A percentile compares a stretch with the other conserved stretches of the same genome.
These are phyloP conservation scores for Chlorella sp. DNA, from an alignment of 139 green algal species.

Conservation along the genomic window DNA sequence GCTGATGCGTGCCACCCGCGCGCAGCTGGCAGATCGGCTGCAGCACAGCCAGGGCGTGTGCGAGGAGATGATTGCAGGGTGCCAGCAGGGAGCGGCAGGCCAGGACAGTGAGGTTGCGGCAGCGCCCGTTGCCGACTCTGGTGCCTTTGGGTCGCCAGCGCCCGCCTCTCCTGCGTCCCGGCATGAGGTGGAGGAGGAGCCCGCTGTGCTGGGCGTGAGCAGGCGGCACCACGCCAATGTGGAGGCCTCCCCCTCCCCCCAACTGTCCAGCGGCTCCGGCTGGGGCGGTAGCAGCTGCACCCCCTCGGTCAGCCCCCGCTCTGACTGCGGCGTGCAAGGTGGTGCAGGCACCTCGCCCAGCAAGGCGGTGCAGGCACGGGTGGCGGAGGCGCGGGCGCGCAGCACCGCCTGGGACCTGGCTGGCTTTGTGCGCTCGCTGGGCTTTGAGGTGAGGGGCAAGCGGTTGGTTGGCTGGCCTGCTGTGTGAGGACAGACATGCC, in stretches of 20 bases:
- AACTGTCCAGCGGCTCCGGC: background rate
- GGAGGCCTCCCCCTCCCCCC: background rate
- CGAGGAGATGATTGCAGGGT: constrained; percentile 10
- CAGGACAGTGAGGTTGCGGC: background rate
- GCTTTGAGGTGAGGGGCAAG: constrained; percentile 20
- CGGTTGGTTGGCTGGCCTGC: background rate
- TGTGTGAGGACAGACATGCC: background rate
- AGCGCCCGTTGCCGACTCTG: background rate
- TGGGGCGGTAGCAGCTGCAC: background rate
- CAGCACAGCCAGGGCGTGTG: constrained; percentile 61
- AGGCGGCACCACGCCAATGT: background rate
- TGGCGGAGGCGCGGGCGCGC: constrained; percentile 7
- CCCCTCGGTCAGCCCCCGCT: background rate
- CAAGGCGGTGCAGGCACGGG: background rate
- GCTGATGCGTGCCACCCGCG: constrained; percentile 29
- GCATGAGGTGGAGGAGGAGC: background rate
- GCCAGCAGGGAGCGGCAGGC: background rate
- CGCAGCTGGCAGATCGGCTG: constrained; percentile 36
- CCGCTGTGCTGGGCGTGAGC: constrained; percentile 13
- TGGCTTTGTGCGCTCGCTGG: constrained; percentile 18
- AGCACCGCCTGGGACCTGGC: constrained; percentile 24
- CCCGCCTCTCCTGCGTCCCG: no score
- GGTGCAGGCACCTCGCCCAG: background rate
- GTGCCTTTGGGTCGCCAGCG: constrained; percentile 9
- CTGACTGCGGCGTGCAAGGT: no score